Conservation (phyloP, 208 protist genomes). For the Leishmania mexicana region DNA sequence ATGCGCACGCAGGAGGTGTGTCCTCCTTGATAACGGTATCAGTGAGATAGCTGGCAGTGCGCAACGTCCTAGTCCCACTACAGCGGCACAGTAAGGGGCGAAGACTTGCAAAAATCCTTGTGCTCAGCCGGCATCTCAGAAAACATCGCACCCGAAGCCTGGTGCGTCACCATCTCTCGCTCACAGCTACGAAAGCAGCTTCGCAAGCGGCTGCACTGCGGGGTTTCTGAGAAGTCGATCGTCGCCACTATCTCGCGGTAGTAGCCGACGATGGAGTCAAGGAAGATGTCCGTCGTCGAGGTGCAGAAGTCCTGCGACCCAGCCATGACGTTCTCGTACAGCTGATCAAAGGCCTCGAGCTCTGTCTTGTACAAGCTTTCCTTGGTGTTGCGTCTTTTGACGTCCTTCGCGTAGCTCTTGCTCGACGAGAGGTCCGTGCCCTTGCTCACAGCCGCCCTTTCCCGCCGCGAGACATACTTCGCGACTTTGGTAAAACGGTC, state of each 20-base stretch:
- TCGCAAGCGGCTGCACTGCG: conserved; percentile 4
- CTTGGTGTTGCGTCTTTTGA: conserved; percentile 14
- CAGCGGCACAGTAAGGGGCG: neutral
- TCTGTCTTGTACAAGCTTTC: conserved; percentile 8
- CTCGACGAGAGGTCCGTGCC: conserved; percentile 21
- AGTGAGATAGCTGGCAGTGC: neutral
- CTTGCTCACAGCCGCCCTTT: conserved; percentile 17
- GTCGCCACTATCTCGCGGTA: conserved; percentile 17
- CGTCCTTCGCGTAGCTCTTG: conserved; percentile 12
- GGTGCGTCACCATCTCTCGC: neutral
- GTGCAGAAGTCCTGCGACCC: conserved; percentile 18
- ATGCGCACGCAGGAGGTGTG: neutral
- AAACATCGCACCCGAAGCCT: neutral
- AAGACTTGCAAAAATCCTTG: neutral
- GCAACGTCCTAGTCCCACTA: neutral
- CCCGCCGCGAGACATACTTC: neutral
- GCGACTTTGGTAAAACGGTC: neutral
- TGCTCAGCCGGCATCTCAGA: neutral
- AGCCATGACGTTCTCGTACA: conserved; percentile 25
- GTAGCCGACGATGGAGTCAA: conserved; percentile 28
- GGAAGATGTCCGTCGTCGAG: conserved; percentile 32
- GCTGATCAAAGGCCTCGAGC: conserved; percentile 22
- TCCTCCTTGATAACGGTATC: neutral
- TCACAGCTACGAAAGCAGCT: conserved; percentile 2
- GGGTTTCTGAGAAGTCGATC: conserved; percentile 18